A percentile compares a stretch with the other conserved stretches of the same genome.
Evolutionary conservation across 1,284 basidiomycete species (phyloP).

Genomic region (Cutaneotrichosporon spelunceum): DNA sequence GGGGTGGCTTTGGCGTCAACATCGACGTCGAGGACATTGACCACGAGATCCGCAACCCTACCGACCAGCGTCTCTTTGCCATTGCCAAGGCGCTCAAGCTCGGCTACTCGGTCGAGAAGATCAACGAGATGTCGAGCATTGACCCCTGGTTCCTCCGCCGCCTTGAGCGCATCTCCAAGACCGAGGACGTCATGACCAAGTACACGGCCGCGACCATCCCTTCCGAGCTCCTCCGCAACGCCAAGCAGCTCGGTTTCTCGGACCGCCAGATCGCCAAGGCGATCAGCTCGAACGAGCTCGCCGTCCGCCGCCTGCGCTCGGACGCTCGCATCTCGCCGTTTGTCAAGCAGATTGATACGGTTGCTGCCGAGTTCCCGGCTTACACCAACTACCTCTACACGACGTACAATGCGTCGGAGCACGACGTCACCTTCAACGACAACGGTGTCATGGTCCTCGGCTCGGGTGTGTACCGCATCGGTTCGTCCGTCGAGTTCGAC

Average conservation of each 20-base stretch:
- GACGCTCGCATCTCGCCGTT: conserved; percentile 82
- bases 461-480: conserved; percentile 97
- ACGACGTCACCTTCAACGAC: conserved; percentile 85
- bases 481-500: conserved; percentile 98
- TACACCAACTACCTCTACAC: conserved; percentile 99
- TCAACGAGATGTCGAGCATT: conserved; percentile 95
- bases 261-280: conserved; percentile 81
- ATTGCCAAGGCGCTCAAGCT: conserved; percentile 93
- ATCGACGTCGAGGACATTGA: conserved; percentile 76
- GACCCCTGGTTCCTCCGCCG: conserved; percentile 97
- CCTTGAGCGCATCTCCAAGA: conserved; percentile 74
- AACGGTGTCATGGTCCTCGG: conserved; percentile 95
- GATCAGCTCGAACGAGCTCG: conserved; percentile 68
- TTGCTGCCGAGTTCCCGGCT: conserved; percentile 97
- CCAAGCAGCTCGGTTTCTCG: conserved; percentile 95
- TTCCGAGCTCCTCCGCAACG: conserved; percentile 65
- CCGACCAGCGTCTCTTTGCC: conserved; percentile 91
- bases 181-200: conserved; percentile 67
- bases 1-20: conserved; percentile 77
- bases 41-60: conserved; percentile 60
- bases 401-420: conserved; percentile 91
- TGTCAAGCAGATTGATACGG: conserved; percentile 98
- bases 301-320: conserved; percentile 62
- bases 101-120: conserved; percentile 90
- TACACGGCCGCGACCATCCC: conserved; percentile 69